phyloP scores from a whole-genome alignment of 148 eudicot genomes.

The Fagopyrum tataricum region DNA sequence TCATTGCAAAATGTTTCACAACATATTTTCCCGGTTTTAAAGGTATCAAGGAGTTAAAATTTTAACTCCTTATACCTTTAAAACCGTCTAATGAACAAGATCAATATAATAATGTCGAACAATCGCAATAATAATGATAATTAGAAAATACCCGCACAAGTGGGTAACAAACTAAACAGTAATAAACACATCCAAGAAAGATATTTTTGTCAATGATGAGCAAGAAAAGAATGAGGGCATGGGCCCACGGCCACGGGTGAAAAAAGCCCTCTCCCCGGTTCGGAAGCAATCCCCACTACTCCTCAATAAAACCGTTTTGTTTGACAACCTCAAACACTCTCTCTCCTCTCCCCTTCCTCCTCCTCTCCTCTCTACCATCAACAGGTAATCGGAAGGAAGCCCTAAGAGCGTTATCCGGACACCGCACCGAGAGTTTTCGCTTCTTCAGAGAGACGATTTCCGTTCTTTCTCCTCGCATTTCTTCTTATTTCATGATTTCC shows the following conservation, averaged over 20 bases:
- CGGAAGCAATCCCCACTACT: neutral
- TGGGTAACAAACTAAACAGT: too few relatives aligned
- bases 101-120: too few relatives aligned
- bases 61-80: too few relatives aligned
- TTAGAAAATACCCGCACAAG: too few relatives aligned
- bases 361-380: neutral
- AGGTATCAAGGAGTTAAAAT: too few relatives aligned
- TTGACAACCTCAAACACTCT: conserved; percentile 2
- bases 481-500: neutral
- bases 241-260: neutral
- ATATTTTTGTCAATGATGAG: neutral
- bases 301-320: conserved; percentile 4
- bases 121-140: too few relatives aligned
- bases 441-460: neutral
- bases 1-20: too few relatives aligned
- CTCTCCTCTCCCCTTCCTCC: neutral
- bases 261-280: neutral
- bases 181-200: too few relatives aligned
- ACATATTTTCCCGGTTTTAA: too few relatives aligned
- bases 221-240: neutral
- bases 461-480: neutral
- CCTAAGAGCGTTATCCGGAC: conserved; percentile 6
- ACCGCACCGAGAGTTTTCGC: neutral
- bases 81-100: too few relatives aligned
- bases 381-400: conserved; percentile 7